A percentile compares a stretch with the other conserved stretches of the same genome.
These are phyloP conservation scores for Orbilia quercus DNA, from an alignment of 2,329 filamentous ascomycete species.

Conservation along the genomic window DNA sequence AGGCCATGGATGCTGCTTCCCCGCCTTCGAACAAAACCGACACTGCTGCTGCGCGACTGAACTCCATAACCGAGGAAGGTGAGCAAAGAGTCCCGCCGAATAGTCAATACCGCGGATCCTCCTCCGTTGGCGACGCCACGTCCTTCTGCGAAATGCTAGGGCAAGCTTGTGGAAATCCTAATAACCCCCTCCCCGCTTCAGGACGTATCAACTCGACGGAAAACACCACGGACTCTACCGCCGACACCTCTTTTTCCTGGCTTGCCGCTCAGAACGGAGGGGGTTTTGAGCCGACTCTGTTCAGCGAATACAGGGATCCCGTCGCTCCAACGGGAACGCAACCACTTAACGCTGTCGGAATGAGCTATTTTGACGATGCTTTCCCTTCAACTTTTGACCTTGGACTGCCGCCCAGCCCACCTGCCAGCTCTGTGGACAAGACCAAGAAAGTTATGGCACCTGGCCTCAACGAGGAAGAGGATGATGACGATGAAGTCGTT, in stretches of 20 bases:
- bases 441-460: slow-evolving; percentile 58
- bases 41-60: slow-evolving; percentile 40
- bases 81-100: slow-evolving; percentile 54
- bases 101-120: slow-evolving; percentile 42
- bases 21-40: slow-evolving; percentile 52
- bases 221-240: not conserved
- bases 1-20: slow-evolving; percentile 58
- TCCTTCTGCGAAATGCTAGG: slow-evolving; percentile 69
- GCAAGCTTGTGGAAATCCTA: slow-evolving; percentile 69
- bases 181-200: slow-evolving; percentile 68
- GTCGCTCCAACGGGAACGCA: slow-evolving; percentile 71
- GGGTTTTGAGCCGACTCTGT: slow-evolving; percentile 85
- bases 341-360: slow-evolving; percentile 78
- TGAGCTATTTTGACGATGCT: slow-evolving; percentile 77
- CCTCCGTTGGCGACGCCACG: slow-evolving; percentile 62
- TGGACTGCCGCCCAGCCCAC: slow-evolving; percentile 80
- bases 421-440: slow-evolving; percentile 64
- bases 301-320: slow-evolving; percentile 90
- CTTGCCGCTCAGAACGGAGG: slow-evolving; percentile 72
- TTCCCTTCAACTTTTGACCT: slow-evolving; percentile 78
- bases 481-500: slow-evolving; percentile 74
- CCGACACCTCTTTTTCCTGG: slow-evolving; percentile 62
- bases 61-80: slow-evolving; percentile 57
- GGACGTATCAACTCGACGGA: slow-evolving; percentile 42
- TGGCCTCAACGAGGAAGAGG: slow-evolving; percentile 68